phyloP scores from a whole-genome alignment of 371 early-diverging fungal genomes.

The Apophysomyces elegans region DNA sequence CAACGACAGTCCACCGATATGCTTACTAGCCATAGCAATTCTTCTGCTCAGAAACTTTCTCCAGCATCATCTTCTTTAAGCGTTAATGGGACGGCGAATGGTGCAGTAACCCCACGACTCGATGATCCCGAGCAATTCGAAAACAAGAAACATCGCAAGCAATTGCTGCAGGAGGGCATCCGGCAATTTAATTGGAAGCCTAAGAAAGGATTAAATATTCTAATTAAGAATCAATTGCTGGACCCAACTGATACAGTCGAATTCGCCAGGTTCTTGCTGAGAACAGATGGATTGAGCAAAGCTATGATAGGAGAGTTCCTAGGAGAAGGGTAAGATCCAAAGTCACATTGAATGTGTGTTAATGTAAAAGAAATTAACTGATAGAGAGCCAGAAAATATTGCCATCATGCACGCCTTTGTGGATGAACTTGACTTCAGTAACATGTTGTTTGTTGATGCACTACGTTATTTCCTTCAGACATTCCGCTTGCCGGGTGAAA shows the following conservation, averaged over 20 bases:
- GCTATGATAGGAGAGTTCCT: slow-evolving; percentile 92
- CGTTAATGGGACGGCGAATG: slow-evolving; percentile 34
- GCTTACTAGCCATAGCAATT: slow-evolving; percentile 38
- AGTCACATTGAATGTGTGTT: neutral
- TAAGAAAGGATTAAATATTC: slow-evolving; percentile 85
- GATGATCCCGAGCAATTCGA: slow-evolving; percentile 78
- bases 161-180: slow-evolving; percentile 76
- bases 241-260: slow-evolving; percentile 54
- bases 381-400: slow-evolving; percentile 80
- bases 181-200: slow-evolving; percentile 88
- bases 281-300: slow-evolving; percentile 83
- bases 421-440: slow-evolving; percentile 84
- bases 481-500: slow-evolving; percentile 98
- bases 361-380: neutral
- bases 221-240: slow-evolving; percentile 72
- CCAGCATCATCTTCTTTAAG: slow-evolving; percentile 47
- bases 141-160: slow-evolving; percentile 81
- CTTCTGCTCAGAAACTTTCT: slow-evolving; percentile 54
- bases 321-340: slow-evolving; percentile 75
- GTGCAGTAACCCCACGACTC: slow-evolving; percentile 55
- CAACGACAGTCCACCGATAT: slow-evolving; percentile 18
- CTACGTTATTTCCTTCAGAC: slow-evolving; percentile 87
- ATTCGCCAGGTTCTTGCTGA: slow-evolving; percentile 77
- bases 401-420: slow-evolving; percentile 96
- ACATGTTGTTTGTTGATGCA: slow-evolving; percentile 81